Base-by-base conservation (phyloP, 768 basidiomycete species). In the Gelatoporia subvermispora region DNA sequence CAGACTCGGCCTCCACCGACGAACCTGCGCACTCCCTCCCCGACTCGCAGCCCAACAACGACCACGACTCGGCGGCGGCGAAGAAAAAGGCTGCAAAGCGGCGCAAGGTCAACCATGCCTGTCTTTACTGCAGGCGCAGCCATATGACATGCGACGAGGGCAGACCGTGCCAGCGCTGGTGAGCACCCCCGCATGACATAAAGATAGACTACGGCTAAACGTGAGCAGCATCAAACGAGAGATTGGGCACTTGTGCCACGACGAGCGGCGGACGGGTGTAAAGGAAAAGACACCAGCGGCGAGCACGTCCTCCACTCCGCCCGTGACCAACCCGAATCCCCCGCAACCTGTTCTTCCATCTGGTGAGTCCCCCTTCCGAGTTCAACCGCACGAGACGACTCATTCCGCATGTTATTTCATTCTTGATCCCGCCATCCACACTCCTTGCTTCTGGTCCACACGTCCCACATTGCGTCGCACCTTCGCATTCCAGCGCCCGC, bases 141-240 rank as follows among this genome's bases (percentile, higher is more conserved):
- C 88, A 89, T 79, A 89, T 92, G 88, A 89, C 87, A 8, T 91
- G 89, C 70, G 89, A 91, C 62, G 89, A 90, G 59, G 87, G 88
- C 16, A 72, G 87, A 34, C 93, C 93, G 15, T 96, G 94, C 65
- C 88, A 93, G 59, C 82, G 94, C 57, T 95, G 93, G 93, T 93
- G 63, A 66, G 88, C 73, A 15, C 40, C n/a, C 45, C 50, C 50
- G 20, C 39, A 21, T 59, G 34, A n/a, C n/a, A 38, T n/a, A n/a
- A n/a, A n/a, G n/a, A n/a, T n/a, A n/a, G n/a, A n/a, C n/a, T n/a
- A n/a, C 53, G 50, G 47, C 49, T n/a, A 45, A 24, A 41, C 16
- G 18, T 51, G 41, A 4, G 42, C 58, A 94, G 93, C 60, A 91
- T 97, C 60, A 97, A 97, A 66, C 83, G 95, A 35, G 94, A 97